These are phyloP conservation scores for Suhomyces prunicola DNA, from an alignment of 805 yeast species.

Conservation along the genomic window DNA sequence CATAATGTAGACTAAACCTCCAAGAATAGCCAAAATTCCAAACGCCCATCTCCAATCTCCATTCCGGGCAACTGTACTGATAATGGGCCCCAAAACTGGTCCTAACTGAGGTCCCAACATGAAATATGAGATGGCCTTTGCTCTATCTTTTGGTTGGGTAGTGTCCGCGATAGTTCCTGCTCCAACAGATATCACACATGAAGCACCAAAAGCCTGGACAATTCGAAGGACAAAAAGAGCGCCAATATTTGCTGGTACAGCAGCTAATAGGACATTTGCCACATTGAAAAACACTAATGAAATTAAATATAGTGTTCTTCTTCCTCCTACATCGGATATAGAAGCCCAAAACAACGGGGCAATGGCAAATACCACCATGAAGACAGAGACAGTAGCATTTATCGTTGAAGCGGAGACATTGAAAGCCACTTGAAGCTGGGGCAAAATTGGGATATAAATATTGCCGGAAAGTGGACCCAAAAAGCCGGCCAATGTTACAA, in stretches of 20 bases:
- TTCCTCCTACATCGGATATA: constrained; percentile 53
- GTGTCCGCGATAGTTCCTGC: constrained; percentile 37
- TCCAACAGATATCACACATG: constrained; percentile 36
- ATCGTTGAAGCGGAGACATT: constrained; percentile 40
- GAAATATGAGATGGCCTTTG: constrained; percentile 29
- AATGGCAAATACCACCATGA: constrained; percentile 54
- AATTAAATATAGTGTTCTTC: constrained; percentile 27
- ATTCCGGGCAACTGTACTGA: constrained; percentile 24
- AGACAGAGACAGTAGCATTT: constrained; percentile 56
- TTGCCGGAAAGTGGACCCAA: constrained; percentile 58
- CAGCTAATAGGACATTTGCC: constrained; percentile 29
- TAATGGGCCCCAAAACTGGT: constrained; percentile 36
- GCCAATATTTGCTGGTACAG: constrained; percentile 28
- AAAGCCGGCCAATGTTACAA: constrained; percentile 49
- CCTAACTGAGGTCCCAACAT: constrained; percentile 42
- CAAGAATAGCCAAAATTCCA: constrained; percentile 30
- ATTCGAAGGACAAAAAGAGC: constrained; percentile 29
- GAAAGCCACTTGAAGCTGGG: constrained; percentile 41
- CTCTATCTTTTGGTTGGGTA: constrained; percentile 28
- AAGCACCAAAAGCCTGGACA: constrained; percentile 37
- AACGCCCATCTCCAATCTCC: constrained; percentile 36
- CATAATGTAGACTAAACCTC: constrained; percentile 19
- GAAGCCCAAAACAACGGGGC: constrained; percentile 58
- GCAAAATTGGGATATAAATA: constrained; percentile 54
- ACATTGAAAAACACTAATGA: constrained; percentile 25